Evolutionary conservation across 1,284 basidiomycete species (phyloP).

Genomic region (Apiotrichum gamsii): DNA sequence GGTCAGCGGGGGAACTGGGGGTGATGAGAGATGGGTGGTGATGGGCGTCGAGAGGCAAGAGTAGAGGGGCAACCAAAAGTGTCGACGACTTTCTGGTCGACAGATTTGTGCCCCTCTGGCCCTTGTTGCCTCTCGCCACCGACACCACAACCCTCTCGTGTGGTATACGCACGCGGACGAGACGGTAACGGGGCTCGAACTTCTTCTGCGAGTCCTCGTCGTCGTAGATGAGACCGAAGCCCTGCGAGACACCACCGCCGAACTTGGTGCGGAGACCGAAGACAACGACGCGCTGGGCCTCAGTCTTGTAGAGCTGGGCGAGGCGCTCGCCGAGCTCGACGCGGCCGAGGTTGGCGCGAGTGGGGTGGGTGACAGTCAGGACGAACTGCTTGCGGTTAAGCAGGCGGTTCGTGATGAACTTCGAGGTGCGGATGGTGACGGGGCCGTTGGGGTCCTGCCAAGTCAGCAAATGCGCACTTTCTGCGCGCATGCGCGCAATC

Average conservation of each 20-base stretch:
- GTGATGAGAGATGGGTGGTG: no score
- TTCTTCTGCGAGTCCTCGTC: slow-evolving; percentile 89
- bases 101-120: no score
- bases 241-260: slow-evolving; percentile 96
- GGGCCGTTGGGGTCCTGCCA: slow-evolving; percentile 70
- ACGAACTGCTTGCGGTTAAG: slow-evolving; percentile 83
- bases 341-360: slow-evolving; percentile 90
- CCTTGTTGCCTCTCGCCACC: no score
- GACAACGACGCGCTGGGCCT: slow-evolving; percentile 57
- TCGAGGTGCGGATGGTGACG: slow-evolving; percentile 94
- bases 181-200: slow-evolving; percentile 94
- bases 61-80: no score
- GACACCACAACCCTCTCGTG: no score
- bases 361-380: slow-evolving; percentile 92
- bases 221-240: slow-evolving; percentile 97
- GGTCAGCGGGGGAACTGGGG: slow-evolving; percentile 3
- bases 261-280: slow-evolving; percentile 81
- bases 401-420: slow-evolving; percentile 99
- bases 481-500: no score
- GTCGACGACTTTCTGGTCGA: no score
- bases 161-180: slow-evolving; percentile 82
- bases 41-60: no score
- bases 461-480: not conserved
- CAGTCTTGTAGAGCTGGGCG: slow-evolving; percentile 61
- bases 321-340: slow-evolving; percentile 90